A percentile compares a stretch with the other conserved stretches of the same genome.
phyloP scores from a whole-genome alignment of 352 stramenopile genomes.

The Pythium sukuiense region DNA sequence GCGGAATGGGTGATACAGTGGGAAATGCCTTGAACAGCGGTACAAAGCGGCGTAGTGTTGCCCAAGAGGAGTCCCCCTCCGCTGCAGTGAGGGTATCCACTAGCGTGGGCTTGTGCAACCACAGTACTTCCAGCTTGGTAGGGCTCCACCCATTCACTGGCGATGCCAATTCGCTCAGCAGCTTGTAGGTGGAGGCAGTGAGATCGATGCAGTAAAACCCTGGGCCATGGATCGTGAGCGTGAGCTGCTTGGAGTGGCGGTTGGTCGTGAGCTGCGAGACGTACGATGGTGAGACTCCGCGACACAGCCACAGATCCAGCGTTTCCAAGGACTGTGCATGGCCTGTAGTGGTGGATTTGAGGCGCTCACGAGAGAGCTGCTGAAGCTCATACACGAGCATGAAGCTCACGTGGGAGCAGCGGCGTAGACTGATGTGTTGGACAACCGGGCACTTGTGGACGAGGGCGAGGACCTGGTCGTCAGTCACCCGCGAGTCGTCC shows the following conservation, averaged over 20 bases:
- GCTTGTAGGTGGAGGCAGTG: not conserved
- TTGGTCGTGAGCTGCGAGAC: slow-evolving; percentile 22
- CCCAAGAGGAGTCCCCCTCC: not conserved
- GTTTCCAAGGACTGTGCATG: not conserved
- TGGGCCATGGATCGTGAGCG: slow-evolving; percentile 24
- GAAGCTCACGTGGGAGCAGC: slow-evolving; percentile 35
- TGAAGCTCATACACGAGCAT: slow-evolving; percentile 37
- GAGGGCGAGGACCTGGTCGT: slow-evolving; percentile 31
- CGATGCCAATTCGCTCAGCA: not conserved
- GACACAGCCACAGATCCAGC: slow-evolving; percentile 40
- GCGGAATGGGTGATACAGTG: not conserved
- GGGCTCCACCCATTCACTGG: not conserved
- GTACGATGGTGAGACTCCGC: slow-evolving; percentile 29
- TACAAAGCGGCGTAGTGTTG: not conserved
- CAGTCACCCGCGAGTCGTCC: slow-evolving; percentile 21
- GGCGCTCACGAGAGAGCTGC: slow-evolving; percentile 21
- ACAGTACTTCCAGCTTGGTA: not conserved
- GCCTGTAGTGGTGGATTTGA: not conserved
- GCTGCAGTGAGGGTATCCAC: not conserved
- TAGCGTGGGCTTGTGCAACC: not conserved
- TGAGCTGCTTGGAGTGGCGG: not conserved
- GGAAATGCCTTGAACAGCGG: slow-evolving; percentile 6
- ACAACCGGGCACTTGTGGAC: slow-evolving; percentile 20
- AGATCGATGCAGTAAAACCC: slow-evolving; percentile 28
- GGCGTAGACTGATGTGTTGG: slow-evolving; percentile 18